phyloP scores from a whole-genome alignment of 495 filamentous ascomycete species.

The Penicillium roqueforti region DNA sequence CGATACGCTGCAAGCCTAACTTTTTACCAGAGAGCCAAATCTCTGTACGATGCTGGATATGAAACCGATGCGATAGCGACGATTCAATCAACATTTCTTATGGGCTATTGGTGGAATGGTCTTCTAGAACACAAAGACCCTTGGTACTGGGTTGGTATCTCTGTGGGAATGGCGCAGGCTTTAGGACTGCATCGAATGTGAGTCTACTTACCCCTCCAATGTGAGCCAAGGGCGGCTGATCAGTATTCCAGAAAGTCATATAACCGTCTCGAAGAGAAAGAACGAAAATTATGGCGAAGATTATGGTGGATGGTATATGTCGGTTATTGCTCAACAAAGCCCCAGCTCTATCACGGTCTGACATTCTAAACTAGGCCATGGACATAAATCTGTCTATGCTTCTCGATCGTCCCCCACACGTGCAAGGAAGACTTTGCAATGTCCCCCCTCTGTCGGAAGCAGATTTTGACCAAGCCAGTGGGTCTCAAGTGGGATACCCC shows the following conservation, averaged over 20 bases:
- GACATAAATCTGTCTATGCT: constrained; percentile 13
- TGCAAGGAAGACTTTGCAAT: constrained; percentile 15
- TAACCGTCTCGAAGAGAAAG: not conserved
- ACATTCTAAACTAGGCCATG: constrained; percentile 7
- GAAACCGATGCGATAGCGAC: constrained; percentile 21
- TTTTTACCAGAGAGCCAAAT: constrained; percentile 21
- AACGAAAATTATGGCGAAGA: constrained; percentile 8
- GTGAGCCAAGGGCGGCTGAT: not conserved
- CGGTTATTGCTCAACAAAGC: not conserved
- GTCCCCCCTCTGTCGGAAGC: constrained; percentile 6
- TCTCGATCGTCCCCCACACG: constrained; percentile 10
- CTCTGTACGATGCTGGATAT: constrained; percentile 24
- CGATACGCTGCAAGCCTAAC: constrained; percentile 23
- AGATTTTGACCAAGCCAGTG: constrained; percentile 2
- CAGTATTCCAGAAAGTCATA: constrained; percentile 9
- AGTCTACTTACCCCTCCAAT: not conserved
- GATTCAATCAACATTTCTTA: constrained; percentile 18
- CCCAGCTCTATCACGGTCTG: not conserved
- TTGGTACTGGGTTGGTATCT: constrained; percentile 25
- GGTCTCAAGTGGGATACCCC: not conserved
- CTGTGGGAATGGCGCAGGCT: constrained; percentile 18
- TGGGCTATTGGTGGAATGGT: constrained; percentile 24
- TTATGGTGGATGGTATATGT: constrained; percentile 16
- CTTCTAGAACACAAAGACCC: constrained; percentile 21
- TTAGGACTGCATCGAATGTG: constrained; percentile 24